These are phyloP conservation scores for Paraconiothyrium brasiliense DNA, from an alignment of 2,329 filamentous ascomycete genomes.

Conservation along the genomic window DNA sequence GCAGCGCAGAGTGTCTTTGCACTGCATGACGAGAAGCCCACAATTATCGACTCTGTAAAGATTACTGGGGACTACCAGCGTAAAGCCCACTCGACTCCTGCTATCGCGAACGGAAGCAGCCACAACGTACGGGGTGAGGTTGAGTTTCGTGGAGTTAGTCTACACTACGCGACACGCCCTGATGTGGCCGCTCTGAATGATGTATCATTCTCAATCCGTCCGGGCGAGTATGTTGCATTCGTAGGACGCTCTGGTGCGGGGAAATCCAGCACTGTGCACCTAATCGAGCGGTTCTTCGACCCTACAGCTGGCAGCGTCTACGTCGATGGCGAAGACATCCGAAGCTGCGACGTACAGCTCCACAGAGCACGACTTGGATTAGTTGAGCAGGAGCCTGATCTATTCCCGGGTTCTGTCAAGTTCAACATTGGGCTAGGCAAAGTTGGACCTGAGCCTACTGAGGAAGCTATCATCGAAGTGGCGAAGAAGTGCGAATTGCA, in stretches of 20 bases:
- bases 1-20: slow-evolving; percentile 56
- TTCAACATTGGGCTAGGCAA: slow-evolving; percentile 57
- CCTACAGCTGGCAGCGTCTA: slow-evolving; percentile 50
- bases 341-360: slow-evolving; percentile 45
- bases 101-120: slow-evolving; percentile 8
- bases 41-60: slow-evolving; percentile 40
- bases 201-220: slow-evolving; percentile 51
- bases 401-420: slow-evolving; percentile 56
- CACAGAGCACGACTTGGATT: slow-evolving; percentile 54
- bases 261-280: slow-evolving; percentile 56
- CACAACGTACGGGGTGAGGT: slow-evolving; percentile 33
- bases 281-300: slow-evolving; percentile 59
- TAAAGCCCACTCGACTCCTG: neutral
- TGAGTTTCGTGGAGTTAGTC: slow-evolving; percentile 44
- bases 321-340: slow-evolving; percentile 55
- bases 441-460: slow-evolving; percentile 32
- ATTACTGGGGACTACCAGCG: neutral
- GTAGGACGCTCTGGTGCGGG: slow-evolving; percentile 58
- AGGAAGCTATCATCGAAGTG: slow-evolving; percentile 44
- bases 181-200: slow-evolving; percentile 46
- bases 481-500: slow-evolving; percentile 57
- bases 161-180: slow-evolving; percentile 45
- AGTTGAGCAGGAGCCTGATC: slow-evolving; percentile 57
- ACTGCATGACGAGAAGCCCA: slow-evolving; percentile 52
- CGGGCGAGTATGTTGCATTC: slow-evolving; percentile 51